Evolutionary conservation across 148 eudicot species (phyloP), one percentile per base, ranked within the genome.

Genomic region (Oxyria digyna): DNA sequence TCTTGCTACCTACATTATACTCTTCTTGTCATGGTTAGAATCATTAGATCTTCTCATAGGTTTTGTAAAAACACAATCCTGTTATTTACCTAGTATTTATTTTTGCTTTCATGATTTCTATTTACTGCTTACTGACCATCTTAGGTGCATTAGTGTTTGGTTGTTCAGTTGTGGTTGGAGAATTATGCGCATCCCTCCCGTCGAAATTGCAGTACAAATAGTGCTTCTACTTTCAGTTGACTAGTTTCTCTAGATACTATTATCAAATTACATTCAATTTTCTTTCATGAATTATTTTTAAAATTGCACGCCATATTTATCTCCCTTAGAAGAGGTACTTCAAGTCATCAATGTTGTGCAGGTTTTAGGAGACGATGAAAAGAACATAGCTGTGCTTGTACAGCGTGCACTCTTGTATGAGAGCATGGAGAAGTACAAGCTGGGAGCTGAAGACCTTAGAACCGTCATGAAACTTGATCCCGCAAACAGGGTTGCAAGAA

Each of bases 371-470:
- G 78, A 71, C 31, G 95, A 93, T 71, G 81, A 69, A 9, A 71
- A 73, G 41, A 90, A 87, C 66, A 91, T 88, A 15, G 55, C 86
- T 12, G 95, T 86, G 24, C 84, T 93, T 31, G 98, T 93, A 4
- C 98, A 93, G 33, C 95, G 98, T 52, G 98, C 98, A 23, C 87
- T 93, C 50, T 77, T 93, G 75, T 93, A 93, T 14, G 96, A 93
- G 82, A 93, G 98, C 76, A 93, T 90, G 95, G 98, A 93, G 71
- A 93, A 93, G 69, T 93, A 93, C 75, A 88, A 83, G 72, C 96
- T 93, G 38, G 98, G 98, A 63, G 98, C 98, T 11, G 89, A 93
- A 62, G 98, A 93, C 77, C 89, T 93, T 3, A 86, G 96, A 79
- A 90, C 90, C 5, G 96, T 90, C 8, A 89, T 93, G 98, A 93